These are phyloP conservation scores for Nowakowskiella sp. DNA, from an alignment of 192 early-diverging fungal genomes.

Conservation along the genomic window DNA sequence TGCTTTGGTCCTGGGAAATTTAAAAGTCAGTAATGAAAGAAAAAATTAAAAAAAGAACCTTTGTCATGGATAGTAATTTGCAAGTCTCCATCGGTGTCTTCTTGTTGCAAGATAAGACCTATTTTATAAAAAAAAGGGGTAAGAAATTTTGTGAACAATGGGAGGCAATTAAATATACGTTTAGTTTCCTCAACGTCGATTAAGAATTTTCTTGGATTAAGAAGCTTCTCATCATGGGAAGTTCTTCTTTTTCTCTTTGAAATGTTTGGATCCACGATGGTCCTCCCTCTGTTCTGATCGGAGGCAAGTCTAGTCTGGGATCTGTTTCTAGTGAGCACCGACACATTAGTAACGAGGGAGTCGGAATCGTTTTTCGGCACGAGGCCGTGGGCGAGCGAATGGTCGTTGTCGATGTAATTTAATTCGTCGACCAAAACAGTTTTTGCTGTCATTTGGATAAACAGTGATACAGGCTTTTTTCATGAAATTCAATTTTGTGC, in stretches of 20 bases:
- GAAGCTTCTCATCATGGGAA: constrained; percentile 36
- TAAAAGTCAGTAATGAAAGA: no score
- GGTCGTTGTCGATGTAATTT: constrained; percentile 26
- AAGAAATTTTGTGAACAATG: not conserved
- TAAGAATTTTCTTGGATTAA: constrained; percentile 63
- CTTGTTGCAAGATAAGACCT: constrained; percentile 71
- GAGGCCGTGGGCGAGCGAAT: constrained; percentile 23
- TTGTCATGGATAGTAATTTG: constrained; percentile 92
- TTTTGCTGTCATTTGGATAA: no score
- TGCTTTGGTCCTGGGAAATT: constrained; percentile 88
- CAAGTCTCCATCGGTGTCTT: constrained; percentile 90
- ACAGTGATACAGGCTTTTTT: no score
- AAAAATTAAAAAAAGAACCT: no score
- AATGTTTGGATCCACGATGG: no score
- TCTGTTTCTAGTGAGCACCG: no score
- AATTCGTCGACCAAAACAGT: no score
- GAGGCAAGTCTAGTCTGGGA: no score
- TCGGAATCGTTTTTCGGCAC: no score
- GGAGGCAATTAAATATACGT: constrained; percentile 26
- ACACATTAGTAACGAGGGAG: no score
- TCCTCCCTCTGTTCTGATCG: no score
- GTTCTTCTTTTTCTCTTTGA: constrained; percentile 25
- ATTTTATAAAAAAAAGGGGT: not conserved
- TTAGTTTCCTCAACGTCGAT: constrained; percentile 81
- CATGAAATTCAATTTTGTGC: no score